These are phyloP conservation scores for Ophiostoma piceae DNA, from an alignment of 2,329 filamentous ascomycete species.

Conservation along the genomic window DNA sequence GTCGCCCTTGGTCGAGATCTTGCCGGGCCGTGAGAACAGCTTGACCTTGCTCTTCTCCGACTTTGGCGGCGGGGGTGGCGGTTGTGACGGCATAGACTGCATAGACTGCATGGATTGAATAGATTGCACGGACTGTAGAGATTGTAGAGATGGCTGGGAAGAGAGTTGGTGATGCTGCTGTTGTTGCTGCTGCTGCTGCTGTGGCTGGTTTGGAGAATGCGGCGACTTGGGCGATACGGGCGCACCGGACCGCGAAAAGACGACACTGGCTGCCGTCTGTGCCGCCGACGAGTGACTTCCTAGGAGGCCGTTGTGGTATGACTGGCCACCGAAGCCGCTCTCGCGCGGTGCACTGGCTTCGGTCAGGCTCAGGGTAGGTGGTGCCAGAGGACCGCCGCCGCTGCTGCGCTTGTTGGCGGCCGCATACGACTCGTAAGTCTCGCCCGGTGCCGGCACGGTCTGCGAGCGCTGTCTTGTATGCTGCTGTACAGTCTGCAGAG, in stretches of 20 bases:
- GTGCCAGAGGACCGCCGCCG: constrained; percentile 50
- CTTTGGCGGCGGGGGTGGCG: constrained; percentile 42
- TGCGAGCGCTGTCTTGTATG: constrained; percentile 64
- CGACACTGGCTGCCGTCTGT: constrained; percentile 66
- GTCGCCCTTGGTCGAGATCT: constrained; percentile 66
- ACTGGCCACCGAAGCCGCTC: constrained; percentile 45
- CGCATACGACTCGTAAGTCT: constrained; percentile 37
- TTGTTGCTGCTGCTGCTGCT: constrained; percentile 21
- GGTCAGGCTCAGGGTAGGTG: constrained; percentile 59
- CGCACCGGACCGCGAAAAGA: constrained; percentile 59
- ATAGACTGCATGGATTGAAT: constrained; percentile 21
- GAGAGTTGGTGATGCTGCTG: constrained; percentile 21
- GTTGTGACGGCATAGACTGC: constrained; percentile 31
- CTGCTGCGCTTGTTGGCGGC: constrained; percentile 41
- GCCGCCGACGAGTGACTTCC: constrained; percentile 60
- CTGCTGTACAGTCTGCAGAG: constrained; percentile 30
- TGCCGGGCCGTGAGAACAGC: constrained; percentile 72
- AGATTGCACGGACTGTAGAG: constrained; percentile 19
- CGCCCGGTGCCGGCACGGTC: constrained; percentile 58
- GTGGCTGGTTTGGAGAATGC: constrained; percentile 13
- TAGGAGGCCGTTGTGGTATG: constrained; percentile 57
- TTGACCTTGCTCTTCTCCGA: constrained; percentile 74
- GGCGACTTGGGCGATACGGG: constrained; percentile 33
- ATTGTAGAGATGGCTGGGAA: neutral
- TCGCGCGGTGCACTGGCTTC: constrained; percentile 60